Percentiles rank a stretch among this genome's conserved stretches.
phyloP scores from a whole-genome alignment of 208 protist genomes.

The Naegleria fowleri region DNA sequence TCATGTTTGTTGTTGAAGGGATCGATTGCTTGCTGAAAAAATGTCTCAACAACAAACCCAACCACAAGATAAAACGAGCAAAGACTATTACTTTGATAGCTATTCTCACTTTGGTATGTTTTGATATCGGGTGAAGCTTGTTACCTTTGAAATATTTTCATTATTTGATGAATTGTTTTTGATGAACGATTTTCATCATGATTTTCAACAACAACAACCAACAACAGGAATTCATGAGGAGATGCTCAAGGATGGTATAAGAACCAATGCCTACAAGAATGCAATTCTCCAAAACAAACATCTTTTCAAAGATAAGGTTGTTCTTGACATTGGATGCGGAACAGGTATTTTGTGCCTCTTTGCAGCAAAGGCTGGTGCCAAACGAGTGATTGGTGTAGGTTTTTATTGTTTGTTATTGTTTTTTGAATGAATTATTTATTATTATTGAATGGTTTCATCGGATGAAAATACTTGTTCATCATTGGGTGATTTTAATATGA shows the following conservation, averaged over 20 bases:
- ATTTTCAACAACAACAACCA: too few relatives aligned
- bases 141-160: conserved; percentile 49
- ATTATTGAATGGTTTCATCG: too few relatives aligned
- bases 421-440: background rate
- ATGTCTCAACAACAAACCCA: background rate
- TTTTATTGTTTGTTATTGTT: background rate
- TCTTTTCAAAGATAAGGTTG: conserved; percentile 82
- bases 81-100: conserved; percentile 84
- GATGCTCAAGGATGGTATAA: conserved; percentile 96
- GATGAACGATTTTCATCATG: too few relatives aligned
- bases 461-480: too few relatives aligned
- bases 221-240: conserved; percentile 81
- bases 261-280: conserved; percentile 90
- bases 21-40: background rate
- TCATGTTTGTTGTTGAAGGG: background rate
- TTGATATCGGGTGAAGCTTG: conserved; percentile 42
- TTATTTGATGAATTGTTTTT: too few relatives aligned
- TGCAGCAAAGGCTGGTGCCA: conserved; percentile 25
- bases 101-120: conserved; percentile 85
- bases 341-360: conserved; percentile 42
- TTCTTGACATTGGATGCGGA: conserved; percentile 42
- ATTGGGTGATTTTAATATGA: too few relatives aligned
- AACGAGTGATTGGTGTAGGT: conserved; percentile 14
- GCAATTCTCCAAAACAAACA: conserved; percentile 88
- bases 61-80: background rate